phyloP scores from a whole-genome alignment of 2,329 filamentous ascomycete species.

The Aspergillus bombycis region DNA sequence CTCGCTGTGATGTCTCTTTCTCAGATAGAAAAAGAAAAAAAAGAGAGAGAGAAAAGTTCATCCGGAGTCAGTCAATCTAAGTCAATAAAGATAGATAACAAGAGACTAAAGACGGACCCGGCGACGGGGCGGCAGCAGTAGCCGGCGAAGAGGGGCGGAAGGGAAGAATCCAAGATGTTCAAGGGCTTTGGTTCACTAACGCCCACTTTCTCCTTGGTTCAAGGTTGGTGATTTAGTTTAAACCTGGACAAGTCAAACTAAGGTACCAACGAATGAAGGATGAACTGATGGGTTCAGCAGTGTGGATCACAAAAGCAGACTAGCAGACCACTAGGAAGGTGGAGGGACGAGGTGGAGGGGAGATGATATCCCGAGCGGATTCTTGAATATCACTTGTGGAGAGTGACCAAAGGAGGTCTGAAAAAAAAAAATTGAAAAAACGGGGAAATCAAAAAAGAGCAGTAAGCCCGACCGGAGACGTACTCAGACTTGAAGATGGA shows the following conservation, averaged over 20 bases:
- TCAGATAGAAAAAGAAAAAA: not conserved
- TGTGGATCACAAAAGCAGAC: conserved; percentile 13
- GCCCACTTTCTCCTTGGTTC: conserved; percentile 9
- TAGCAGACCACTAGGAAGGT: conserved; percentile 11
- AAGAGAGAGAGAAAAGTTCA: not conserved
- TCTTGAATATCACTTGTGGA: conserved; percentile 1
- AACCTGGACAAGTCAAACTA: conserved; percentile 7
- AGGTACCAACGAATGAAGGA: conserved; percentile 17
- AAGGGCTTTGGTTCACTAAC: conserved; percentile 7
- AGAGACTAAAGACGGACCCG: conserved; percentile 12
- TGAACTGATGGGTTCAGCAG: conserved; percentile 14
- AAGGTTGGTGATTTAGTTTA: conserved; percentile 13
- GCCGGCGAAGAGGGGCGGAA: conserved; percentile 8
- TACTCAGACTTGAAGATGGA: not conserved
- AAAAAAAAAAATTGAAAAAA: not conserved
- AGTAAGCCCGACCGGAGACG: conserved; percentile 12
- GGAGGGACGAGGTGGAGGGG: conserved; percentile 5
- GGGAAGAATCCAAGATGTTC: conserved; percentile 7
- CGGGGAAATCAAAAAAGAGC: not conserved
- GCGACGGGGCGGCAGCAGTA: conserved; percentile 13
- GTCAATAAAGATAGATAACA: conserved; percentile 11
- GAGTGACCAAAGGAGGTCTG: not conserved
- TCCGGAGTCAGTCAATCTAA: conserved; percentile 11
- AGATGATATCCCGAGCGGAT: conserved; percentile 5
- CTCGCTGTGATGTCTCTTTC: conserved; percentile 13